Evolutionary conservation across 495 filamentous ascomycete genomes (phyloP).

Genomic region (Coniosporium apollinis): DNA sequence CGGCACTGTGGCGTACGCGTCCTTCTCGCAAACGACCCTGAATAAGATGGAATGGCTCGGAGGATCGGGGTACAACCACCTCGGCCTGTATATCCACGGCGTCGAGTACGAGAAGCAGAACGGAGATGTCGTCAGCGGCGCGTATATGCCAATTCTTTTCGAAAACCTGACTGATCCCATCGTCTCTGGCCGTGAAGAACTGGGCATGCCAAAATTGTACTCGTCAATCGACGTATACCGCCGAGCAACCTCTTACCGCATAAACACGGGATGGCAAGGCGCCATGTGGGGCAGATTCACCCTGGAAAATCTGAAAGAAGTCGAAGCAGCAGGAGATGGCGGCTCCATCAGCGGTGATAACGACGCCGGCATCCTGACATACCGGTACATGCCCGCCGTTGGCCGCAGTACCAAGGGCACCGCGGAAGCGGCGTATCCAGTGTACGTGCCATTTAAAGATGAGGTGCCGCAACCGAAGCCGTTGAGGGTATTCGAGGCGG

Average conservation of each 20-base stretch:
- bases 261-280: conserved; percentile 32
- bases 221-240: conserved; percentile 29
- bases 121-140: conserved; percentile 29
- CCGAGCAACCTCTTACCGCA: conserved; percentile 21
- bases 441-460: conserved; percentile 26
- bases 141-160: conserved; percentile 38
- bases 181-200: conserved; percentile 35
- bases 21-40: conserved; percentile 31
- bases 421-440: conserved; percentile 30
- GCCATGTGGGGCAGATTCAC: conserved; percentile 28
- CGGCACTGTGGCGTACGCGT: conserved; percentile 33
- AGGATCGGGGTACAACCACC: conserved; percentile 35
- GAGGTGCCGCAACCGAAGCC: conserved; percentile 20
- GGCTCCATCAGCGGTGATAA: conserved; percentile 20
- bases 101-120: conserved; percentile 36
- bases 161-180: conserved; percentile 37
- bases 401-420: conserved; percentile 25
- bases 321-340: conserved; percentile 15
- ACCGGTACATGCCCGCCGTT: conserved; percentile 32
- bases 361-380: conserved; percentile 26
- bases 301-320: conserved; percentile 24
- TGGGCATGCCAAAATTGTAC: conserved; percentile 40
- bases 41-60: conserved; percentile 38
- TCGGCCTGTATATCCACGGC: conserved; percentile 41
- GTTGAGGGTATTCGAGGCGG: conserved; percentile 21